Conservation (phyloP, 768 basidiomycete species). For the Naematelia aurantialba region DNA sequence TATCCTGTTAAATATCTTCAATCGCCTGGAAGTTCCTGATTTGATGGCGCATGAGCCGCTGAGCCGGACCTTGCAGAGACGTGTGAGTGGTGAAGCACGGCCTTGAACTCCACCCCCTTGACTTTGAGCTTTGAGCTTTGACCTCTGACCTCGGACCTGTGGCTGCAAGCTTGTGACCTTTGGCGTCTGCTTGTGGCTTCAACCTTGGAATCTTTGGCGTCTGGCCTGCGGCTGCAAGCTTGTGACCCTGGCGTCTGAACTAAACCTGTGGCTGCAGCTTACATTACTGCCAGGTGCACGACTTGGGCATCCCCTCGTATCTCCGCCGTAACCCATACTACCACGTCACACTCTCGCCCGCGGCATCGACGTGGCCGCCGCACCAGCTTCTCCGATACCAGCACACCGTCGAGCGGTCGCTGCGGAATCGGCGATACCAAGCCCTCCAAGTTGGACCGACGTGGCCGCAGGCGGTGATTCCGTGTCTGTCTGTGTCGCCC, state of each 20-base stretch:
- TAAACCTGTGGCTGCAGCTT: not conserved
- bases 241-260: too few relatives aligned
- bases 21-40: conserved; percentile 20
- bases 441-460: conserved; percentile 35
- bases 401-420: conserved; percentile 12
- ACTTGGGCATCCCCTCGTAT: conserved; percentile 29
- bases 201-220: too few relatives aligned
- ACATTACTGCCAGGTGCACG: conserved; percentile 14
- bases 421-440: not conserved
- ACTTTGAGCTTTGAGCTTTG: not conserved
- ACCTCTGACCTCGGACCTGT: not conserved
- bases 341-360: conserved; percentile 18
- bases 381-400: conserved; percentile 16
- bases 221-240: too few relatives aligned
- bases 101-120: too few relatives aligned
- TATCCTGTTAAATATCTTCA: conserved; percentile 24
- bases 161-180: too few relatives aligned
- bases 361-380: conserved; percentile 17
- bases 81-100: conserved; percentile 27
- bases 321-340: conserved; percentile 24
- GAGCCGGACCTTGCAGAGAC: conserved; percentile 6
- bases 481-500: conserved; percentile 23
- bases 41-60: conserved; percentile 16
- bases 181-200: too few relatives aligned
- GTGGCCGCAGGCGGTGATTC: conserved; percentile 34